These are phyloP conservation scores for Gastrolobium villosum DNA, from an alignment of 306 rosid genomes.

Conservation along the genomic window DNA sequence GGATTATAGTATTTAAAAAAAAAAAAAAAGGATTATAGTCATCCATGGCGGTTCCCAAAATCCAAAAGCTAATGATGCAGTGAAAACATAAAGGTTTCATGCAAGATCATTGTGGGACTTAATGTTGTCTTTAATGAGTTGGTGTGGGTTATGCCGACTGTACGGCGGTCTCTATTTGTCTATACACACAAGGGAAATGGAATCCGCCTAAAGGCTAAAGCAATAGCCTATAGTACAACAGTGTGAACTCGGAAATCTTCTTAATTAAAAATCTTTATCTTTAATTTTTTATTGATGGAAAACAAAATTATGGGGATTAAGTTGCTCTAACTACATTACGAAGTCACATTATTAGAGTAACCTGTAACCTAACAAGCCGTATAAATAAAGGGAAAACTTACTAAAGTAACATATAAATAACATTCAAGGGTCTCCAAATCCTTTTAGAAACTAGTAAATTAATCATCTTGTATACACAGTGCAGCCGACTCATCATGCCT, in stretches of 20 bases:
- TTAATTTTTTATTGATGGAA: too few species aligned
- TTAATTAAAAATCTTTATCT: neutral
- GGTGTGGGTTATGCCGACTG: conserved; percentile 48
- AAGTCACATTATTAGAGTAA: too few species aligned
- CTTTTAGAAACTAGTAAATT: too few species aligned
- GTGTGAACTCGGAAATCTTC: conserved; percentile 4
- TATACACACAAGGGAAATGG: neutral
- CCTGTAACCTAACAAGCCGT: too few species aligned
- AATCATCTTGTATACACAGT: too few species aligned
- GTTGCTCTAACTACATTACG: too few species aligned
- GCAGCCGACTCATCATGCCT: too few species aligned
- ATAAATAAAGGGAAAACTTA: too few species aligned
- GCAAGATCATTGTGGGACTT: conserved; percentile 55
- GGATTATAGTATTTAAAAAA: neutral
- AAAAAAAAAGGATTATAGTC: conserved; percentile 17
- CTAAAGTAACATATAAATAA: too few species aligned
- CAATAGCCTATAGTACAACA: neutral
- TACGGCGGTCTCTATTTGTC: conserved; percentile 50
- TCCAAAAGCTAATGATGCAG: conserved; percentile 33
- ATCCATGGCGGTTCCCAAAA: conserved; percentile 41
- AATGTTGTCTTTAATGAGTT: conserved; percentile 40
- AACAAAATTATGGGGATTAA: too few species aligned
- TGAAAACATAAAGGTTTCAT: conserved; percentile 36
- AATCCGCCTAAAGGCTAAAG: conserved; percentile 12
- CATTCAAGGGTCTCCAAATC: too few species aligned